Percentiles rank a stretch among this genome's conserved stretches.
phyloP scores from a whole-genome alignment of 805 yeast species.

The Metschnikowia cerradonensis region DNA sequence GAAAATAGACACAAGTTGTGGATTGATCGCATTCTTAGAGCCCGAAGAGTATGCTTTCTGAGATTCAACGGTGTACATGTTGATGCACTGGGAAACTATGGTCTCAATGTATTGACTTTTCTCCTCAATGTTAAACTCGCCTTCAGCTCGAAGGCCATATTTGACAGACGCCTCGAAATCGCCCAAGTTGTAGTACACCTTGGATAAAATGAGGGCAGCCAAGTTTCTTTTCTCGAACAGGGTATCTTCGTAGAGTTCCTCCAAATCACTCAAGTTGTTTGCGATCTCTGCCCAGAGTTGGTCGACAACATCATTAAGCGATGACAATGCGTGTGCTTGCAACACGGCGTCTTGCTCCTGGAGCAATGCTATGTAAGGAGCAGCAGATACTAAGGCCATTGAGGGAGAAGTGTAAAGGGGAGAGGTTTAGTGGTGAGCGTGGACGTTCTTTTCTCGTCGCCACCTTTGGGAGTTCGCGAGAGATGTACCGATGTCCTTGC shows the following conservation, averaged over 20 bases:
- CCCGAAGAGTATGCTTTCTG: conserved; percentile 37
- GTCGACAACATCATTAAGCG: conserved; percentile 79
- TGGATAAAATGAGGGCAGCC: conserved; percentile 91
- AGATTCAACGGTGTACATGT: conserved; percentile 66
- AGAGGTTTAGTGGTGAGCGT: not conserved
- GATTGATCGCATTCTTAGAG: conserved; percentile 41
- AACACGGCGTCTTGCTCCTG: conserved; percentile 75
- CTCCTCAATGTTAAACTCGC: conserved; percentile 69
- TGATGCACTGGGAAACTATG: conserved; percentile 88
- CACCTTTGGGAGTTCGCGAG: conserved; percentile 5
- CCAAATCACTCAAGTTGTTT: conserved; percentile 80
- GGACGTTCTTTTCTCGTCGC: conserved; percentile 5
- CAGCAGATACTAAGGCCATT: conserved; percentile 76
- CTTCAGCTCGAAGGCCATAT: conserved; percentile 82
- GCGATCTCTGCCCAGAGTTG: conserved; percentile 98
- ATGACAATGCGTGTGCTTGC: conserved; percentile 78
- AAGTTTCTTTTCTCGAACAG: conserved; percentile 69
- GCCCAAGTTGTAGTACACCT: conserved; percentile 86
- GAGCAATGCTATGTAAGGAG: conserved; percentile 85
- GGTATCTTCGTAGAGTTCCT: conserved; percentile 84
- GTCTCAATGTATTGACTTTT: conserved; percentile 88
- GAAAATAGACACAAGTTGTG: conserved; percentile 63
- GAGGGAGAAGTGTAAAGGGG: not conserved
- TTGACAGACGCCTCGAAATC: conserved; percentile 89
- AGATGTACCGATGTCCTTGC: conserved; percentile 1